Conservation (phyloP, 192 early-diverging fungal species). For the Coemansia sp. region DNA sequence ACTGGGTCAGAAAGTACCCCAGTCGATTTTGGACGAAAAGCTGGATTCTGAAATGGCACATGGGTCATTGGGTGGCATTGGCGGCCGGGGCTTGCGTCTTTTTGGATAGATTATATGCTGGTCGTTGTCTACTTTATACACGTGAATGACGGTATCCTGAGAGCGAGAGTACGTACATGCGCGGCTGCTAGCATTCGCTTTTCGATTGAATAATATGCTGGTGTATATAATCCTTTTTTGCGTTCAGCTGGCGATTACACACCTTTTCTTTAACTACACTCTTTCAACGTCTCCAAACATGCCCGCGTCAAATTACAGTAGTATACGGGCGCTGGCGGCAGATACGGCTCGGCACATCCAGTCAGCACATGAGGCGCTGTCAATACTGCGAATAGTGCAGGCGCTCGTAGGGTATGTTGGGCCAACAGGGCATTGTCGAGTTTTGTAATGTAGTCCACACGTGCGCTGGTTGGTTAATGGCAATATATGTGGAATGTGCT, state of each 20-base stretch:
- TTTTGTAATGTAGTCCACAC: too few relatives aligned
- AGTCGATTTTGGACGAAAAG: slow-evolving; percentile 42
- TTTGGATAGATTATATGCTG: slow-evolving; percentile 23
- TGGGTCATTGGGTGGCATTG: slow-evolving; percentile 8
- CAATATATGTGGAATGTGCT: not conserved
- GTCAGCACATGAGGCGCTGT: slow-evolving; percentile 27
- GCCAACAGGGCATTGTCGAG: not conserved
- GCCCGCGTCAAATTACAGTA: not conserved
- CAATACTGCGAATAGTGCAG: slow-evolving; percentile 26
- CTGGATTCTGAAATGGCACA: slow-evolving; percentile 13
- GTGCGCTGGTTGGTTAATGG: not conserved
- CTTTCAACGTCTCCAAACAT: not conserved
- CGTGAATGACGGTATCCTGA: not conserved
- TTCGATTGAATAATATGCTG: not conserved
- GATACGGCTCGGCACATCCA: slow-evolving; percentile 22
- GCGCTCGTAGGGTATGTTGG: slow-evolving; percentile 20
- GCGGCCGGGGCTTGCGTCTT: slow-evolving; percentile 30
- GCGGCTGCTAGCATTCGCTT: not conserved
- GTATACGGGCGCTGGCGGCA: not conserved
- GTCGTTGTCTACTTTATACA: too few relatives aligned
- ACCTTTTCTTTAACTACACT: not conserved
- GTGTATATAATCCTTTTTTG: not conserved
- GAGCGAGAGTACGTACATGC: not conserved
- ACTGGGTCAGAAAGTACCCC: slow-evolving; percentile 63
- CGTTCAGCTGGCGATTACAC: not conserved